Evolutionary conservation across 2,329 filamentous ascomycete genomes (phyloP), one percentile per base, ranked within the genome.

Genomic region (Paraphoma sp.): DNA sequence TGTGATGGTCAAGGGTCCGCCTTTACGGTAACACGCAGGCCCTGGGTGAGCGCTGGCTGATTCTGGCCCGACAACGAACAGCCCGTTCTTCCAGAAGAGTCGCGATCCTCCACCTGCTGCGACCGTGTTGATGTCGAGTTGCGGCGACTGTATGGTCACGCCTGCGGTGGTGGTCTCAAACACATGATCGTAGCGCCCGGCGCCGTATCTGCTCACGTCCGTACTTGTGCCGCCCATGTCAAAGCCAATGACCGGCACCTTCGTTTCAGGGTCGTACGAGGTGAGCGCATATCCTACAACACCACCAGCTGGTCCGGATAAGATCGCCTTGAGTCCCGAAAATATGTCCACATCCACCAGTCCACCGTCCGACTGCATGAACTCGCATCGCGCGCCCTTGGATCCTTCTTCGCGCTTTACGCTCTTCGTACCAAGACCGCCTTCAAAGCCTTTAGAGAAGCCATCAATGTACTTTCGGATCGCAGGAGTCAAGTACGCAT

Each of bases 201-300:
- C 87, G 6, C 90, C 91, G 67, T 94, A 97, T 47, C 93, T 84
- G 33, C 91, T 96, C 9, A 97, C 92, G 74, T 97, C 93, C 0
- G 93, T 97, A 54, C 89, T 93, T 0, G 93, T 97, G 10, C 93
- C 93, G 38, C 92, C 92, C 93, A 97, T 97, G 66, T 97, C 93
- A 69, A 97, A 97, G 0, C 93, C 93, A 68, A 97, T 97, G 4
- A 97, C 90, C 0, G 93, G 92, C 0, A 86, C 92, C 71, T 88
- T 91, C 4, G 92, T 95, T 48, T 89, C 82, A 0, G 89, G 84
- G 63, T 97, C 93, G 73, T 95, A 97, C 1, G 90, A 95, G 0
- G 94, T 97, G 17, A 94, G 87, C 16, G 93, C 93, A 74, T 97
- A 97, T 4, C 93, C 93, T 0, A 97, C 93, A 0, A 97, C 93